Evolutionary conservation across 306 rosid genomes (phyloP).

Genomic region (Cucurbita ficifolia): DNA sequence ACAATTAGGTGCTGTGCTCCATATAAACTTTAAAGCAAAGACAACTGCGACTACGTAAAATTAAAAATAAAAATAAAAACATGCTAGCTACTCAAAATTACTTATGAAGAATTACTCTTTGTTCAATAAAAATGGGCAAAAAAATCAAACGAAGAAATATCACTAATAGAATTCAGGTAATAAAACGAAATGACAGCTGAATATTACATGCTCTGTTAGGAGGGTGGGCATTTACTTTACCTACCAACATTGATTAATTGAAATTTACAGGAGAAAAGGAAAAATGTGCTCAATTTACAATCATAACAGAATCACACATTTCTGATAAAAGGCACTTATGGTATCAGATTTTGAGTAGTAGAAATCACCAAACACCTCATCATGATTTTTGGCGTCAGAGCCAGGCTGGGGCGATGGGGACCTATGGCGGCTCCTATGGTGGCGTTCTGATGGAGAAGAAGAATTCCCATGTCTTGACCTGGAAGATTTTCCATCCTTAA

Average conservation of each 20-base stretch:
- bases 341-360: conserved; percentile 27
- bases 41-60: background rate
- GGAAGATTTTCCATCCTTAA: conserved; percentile 26
- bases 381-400: conserved; percentile 33
- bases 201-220: background rate
- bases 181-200: background rate
- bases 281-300: background rate
- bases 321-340: background rate
- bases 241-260: background rate
- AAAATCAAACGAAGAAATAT: background rate
- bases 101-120: background rate
- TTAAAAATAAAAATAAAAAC: background rate
- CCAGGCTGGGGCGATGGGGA: conserved; percentile 36
- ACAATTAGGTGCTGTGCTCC: conserved; percentile 15
- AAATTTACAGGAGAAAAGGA: background rate
- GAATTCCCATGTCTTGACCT: conserved; percentile 45
- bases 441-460: conserved; percentile 25
- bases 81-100: background rate
- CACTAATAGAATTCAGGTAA: background rate
- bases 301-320: background rate
- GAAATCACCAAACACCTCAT: conserved; percentile 98
- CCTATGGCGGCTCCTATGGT: conserved; percentile 31
- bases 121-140: background rate
- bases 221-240: background rate
- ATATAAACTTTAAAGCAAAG: conserved; percentile 6